A percentile compares a stretch with the other conserved stretches of the same genome.
Conservation (phyloP, 306 rosid species). For the Prunus armeniaca region DNA sequence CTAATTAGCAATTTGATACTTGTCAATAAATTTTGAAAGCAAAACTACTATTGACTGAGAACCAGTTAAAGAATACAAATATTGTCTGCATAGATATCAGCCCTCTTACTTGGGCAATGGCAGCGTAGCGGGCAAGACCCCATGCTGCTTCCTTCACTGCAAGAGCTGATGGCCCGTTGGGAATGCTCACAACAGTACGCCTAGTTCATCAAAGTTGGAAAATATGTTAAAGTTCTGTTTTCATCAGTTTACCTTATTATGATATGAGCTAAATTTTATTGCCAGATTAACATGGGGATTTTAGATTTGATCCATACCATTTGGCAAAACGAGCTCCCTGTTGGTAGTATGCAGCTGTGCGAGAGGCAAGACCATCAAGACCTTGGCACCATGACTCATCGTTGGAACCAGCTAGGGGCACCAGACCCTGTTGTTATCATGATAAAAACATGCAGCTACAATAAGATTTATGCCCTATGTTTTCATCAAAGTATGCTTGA, state of each 20-base stretch:
- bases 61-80: no score
- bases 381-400: slow-evolving; percentile 97
- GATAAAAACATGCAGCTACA: slow-evolving; percentile 1
- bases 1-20: background rate
- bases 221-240: slow-evolving; percentile 2
- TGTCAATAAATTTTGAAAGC: background rate
- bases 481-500: background rate
- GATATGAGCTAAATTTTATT: background rate
- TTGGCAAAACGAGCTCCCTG: slow-evolving; percentile 98
- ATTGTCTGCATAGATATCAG: background rate
- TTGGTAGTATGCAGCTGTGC: slow-evolving; percentile 85
- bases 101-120: slow-evolving; percentile 74
- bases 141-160: slow-evolving; percentile 91
- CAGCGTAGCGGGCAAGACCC: slow-evolving; percentile 98
- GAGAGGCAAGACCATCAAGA: slow-evolving; percentile 90
- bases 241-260: background rate
- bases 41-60: background rate
- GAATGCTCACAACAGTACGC: slow-evolving; percentile 93
- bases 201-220: slow-evolving; percentile 30
- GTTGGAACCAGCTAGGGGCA: slow-evolving; percentile 76
- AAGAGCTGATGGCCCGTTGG: slow-evolving; percentile 95
- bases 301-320: slow-evolving; percentile 44
- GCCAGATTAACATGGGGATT: background rate
- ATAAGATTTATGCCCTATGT: background rate
- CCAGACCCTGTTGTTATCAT: slow-evolving; percentile 63